Conservation (phyloP, 2,329 filamentous ascomycete genomes). For the Talaromyces sp. region DNA sequence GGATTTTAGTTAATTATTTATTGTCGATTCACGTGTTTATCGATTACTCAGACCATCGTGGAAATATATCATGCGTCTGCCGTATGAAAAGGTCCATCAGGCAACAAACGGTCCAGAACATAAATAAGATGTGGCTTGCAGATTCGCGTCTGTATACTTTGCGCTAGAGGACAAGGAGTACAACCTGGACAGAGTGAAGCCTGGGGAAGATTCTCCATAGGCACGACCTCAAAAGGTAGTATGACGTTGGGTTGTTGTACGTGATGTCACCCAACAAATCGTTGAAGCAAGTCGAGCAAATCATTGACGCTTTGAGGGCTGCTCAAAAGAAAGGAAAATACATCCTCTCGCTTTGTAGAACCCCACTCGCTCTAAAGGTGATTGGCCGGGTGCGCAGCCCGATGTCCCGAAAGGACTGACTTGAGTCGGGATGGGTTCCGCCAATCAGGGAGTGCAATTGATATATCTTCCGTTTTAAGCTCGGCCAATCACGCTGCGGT, state of each 20-base stretch:
- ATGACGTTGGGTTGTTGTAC: not conserved
- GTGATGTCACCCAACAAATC: not conserved
- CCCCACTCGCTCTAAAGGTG: not conserved
- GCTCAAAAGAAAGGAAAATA: not conserved
- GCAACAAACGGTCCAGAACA: not conserved
- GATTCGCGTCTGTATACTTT: not conserved
- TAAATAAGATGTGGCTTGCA: slow-evolving; percentile 3
- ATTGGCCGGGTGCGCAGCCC: not conserved
- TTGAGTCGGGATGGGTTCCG: not conserved
- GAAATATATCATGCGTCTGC: not conserved
- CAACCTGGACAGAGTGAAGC: not conserved
- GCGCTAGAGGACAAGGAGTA: not conserved
- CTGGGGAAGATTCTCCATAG: not conserved
- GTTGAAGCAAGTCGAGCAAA: not conserved
- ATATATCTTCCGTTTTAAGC: not conserved
- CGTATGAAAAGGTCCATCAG: not conserved
- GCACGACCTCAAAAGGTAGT: no score
- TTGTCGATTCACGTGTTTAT: not conserved
- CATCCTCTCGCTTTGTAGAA: not conserved
- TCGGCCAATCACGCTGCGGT: not conserved
- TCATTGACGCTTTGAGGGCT: not conserved
- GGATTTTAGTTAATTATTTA: no score
- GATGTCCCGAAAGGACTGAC: not conserved
- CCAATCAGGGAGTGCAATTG: not conserved
- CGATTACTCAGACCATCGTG: not conserved